phyloP scores from a whole-genome alignment of 108 stramenopile species.

The Skeletonema grethae region DNA sequence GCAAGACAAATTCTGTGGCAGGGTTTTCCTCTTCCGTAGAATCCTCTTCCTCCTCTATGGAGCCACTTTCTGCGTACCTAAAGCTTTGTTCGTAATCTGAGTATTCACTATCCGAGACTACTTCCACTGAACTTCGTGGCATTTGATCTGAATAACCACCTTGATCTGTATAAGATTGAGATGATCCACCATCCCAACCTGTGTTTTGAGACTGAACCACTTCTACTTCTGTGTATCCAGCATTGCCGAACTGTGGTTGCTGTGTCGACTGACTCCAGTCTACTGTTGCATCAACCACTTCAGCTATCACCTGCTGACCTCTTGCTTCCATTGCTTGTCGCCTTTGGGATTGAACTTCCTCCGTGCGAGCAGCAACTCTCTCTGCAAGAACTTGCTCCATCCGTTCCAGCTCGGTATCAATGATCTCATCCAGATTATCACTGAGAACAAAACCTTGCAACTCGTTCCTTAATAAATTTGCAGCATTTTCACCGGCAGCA shows the following conservation, averaged over 20 bases:
- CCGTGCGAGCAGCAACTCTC: slow-evolving; percentile 37
- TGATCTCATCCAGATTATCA: slow-evolving; percentile 49
- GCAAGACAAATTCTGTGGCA: slow-evolving; percentile 44
- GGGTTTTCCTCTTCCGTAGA: slow-evolving; percentile 39
- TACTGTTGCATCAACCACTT: slow-evolving; percentile 9
- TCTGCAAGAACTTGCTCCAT: slow-evolving; percentile 43
- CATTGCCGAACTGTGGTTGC: slow-evolving; percentile 11
- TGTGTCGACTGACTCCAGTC: slow-evolving; percentile 2
- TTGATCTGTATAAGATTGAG: slow-evolving; percentile 4
- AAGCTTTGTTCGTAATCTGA: slow-evolving; percentile 59
- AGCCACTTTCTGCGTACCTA: slow-evolving; percentile 44
- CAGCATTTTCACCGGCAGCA: slow-evolving; percentile 39
- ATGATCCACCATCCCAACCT: background rate
- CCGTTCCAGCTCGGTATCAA: slow-evolving; percentile 37
- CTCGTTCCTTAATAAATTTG: slow-evolving; percentile 32
- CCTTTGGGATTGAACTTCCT: slow-evolving; percentile 20
- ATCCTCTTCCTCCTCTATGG: slow-evolving; percentile 38
- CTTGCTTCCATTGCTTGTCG: slow-evolving; percentile 7
- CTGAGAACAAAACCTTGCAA: slow-evolving; percentile 52
- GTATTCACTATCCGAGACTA: slow-evolving; percentile 72
- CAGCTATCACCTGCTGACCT: slow-evolving; percentile 10
- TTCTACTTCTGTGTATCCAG: slow-evolving; percentile 35
- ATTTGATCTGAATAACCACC: slow-evolving; percentile 8
- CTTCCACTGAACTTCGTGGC: slow-evolving; percentile 46
- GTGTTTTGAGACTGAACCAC: slow-evolving; percentile 25